phyloP scores from a whole-genome alignment of 345 rosid species.

The Fremontodendron californicum region DNA sequence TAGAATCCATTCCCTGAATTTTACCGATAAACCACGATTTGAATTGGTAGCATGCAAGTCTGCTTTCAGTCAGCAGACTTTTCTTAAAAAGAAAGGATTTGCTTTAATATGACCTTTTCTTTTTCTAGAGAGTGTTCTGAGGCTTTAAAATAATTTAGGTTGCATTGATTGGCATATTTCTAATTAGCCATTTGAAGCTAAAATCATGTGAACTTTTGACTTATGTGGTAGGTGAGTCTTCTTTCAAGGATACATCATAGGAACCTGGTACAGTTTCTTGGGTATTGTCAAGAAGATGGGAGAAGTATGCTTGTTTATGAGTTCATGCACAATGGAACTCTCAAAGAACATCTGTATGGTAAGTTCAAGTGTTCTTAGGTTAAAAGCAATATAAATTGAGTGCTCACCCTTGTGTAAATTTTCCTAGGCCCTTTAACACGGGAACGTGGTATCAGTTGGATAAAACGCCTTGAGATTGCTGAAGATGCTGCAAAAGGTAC shows the following conservation, averaged over 20 bases:
- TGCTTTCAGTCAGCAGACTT: neutral
- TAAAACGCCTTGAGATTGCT: constrained; percentile 92
- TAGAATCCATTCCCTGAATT: neutral
- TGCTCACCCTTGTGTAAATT: constrained; percentile 1
- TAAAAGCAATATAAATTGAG: constrained; percentile 1
- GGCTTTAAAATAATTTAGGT: neutral
- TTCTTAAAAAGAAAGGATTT: neutral
- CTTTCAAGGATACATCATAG: constrained; percentile 99
- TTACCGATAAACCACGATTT: neutral
- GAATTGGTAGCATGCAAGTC: neutral
- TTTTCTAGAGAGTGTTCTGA: neutral
- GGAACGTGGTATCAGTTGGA: constrained; percentile 70
- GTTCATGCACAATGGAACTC: constrained; percentile 97
- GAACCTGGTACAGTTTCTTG: constrained; percentile 94
- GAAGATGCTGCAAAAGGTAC: constrained; percentile 95
- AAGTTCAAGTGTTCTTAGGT: constrained; percentile 21
- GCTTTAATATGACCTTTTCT: neutral
- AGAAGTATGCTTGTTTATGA: constrained; percentile 86
- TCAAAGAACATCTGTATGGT: constrained; percentile 97
- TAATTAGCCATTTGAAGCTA: constrained; percentile 1
- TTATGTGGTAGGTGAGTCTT: constrained; percentile 64
- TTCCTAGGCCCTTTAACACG: constrained; percentile 53
- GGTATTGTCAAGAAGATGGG: constrained; percentile 94
- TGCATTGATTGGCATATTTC: neutral
- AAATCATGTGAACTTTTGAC: constrained; percentile 11